Percentiles rank a stretch among this genome's conserved stretches.
Evolutionary conservation across 345 rosid genomes (phyloP).

Genomic region (Heritiera littoralis): DNA sequence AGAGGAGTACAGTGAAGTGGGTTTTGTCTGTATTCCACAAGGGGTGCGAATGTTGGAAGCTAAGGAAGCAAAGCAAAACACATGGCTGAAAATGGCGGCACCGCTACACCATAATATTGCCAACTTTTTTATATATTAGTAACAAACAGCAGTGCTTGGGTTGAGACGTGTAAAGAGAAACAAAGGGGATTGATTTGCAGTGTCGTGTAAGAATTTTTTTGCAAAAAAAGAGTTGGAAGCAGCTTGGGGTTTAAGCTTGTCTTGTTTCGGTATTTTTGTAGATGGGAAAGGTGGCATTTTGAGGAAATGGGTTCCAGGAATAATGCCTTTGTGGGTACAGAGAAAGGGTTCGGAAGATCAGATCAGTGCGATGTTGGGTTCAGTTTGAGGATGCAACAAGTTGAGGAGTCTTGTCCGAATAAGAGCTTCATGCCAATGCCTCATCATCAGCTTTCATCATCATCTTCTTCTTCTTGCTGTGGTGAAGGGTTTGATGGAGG

Average conservation of each 20-base stretch:
- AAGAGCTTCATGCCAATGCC: conserved; percentile 38
- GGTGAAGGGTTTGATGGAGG: conserved; percentile 28
- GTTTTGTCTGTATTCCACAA: conserved; percentile 59
- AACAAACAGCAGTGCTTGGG: neutral
- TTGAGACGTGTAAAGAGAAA: neutral
- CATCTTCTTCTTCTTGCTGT: conserved; percentile 15
- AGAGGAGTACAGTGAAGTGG: conserved; percentile 15
- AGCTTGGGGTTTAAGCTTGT: conserved; percentile 30
- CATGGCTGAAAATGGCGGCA: conserved; percentile 67
- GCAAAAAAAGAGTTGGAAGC: neutral
- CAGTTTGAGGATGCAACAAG: conserved; percentile 47
- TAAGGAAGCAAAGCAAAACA: conserved; percentile 60
- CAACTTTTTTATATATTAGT: neutral
- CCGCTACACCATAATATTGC: conserved; percentile 39
- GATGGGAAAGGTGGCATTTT: conserved; percentile 25
- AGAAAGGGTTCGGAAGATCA: conserved; percentile 28
- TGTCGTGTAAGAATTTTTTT: conserved; percentile 12
- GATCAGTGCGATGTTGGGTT: conserved; percentile 41
- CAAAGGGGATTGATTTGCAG: neutral
- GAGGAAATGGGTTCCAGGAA: conserved; percentile 28
- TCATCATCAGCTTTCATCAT: conserved; percentile 32
- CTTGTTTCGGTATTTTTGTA: conserved; percentile 14
- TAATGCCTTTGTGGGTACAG: conserved; percentile 29
- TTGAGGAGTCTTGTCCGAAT: conserved; percentile 15
- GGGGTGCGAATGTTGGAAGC: conserved; percentile 77